These are phyloP conservation scores for Mycena sanguinolenta DNA, from an alignment of 768 basidiomycete species.

Conservation along the genomic window DNA sequence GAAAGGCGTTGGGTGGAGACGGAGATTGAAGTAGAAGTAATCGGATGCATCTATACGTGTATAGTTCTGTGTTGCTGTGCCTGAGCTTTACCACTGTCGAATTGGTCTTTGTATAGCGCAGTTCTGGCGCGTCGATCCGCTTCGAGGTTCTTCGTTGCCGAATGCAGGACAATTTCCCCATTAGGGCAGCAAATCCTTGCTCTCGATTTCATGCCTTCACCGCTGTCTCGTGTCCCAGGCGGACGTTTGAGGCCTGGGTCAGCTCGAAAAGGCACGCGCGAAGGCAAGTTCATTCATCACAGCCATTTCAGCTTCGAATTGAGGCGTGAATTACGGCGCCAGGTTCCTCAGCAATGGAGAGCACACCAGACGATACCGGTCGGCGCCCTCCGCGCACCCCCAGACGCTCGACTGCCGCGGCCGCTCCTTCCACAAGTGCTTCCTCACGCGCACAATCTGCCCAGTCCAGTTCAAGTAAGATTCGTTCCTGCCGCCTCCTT, in stretches of 20 bases:
- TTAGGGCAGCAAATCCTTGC: no score
- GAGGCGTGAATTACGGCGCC: neutral
- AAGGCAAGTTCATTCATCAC: neutral
- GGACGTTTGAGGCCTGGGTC: neutral
- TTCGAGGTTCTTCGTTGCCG: no score
- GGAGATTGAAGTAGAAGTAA: conserved; percentile 13
- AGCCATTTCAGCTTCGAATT: neutral
- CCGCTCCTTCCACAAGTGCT: neutral
- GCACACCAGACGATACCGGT: neutral
- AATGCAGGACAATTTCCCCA: no score
- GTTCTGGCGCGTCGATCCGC: no score
- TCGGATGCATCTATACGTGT: neutral
- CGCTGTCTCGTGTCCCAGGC: neutral
- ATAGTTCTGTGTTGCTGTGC: no score
- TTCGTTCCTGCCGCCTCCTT: neutral
- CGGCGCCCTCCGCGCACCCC: neutral
- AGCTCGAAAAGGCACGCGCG: neutral
- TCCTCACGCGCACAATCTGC: neutral
- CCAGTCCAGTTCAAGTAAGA: neutral
- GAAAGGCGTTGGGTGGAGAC: conserved; percentile 20
- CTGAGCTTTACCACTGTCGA: no score
- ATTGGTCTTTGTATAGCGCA: no score
- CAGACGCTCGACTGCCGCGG: neutral
- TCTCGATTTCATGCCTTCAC: neutral
- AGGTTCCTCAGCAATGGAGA: neutral